phyloP scores from a whole-genome alignment of 1,139 yeast genomes.

The Kodamaea plutei region DNA sequence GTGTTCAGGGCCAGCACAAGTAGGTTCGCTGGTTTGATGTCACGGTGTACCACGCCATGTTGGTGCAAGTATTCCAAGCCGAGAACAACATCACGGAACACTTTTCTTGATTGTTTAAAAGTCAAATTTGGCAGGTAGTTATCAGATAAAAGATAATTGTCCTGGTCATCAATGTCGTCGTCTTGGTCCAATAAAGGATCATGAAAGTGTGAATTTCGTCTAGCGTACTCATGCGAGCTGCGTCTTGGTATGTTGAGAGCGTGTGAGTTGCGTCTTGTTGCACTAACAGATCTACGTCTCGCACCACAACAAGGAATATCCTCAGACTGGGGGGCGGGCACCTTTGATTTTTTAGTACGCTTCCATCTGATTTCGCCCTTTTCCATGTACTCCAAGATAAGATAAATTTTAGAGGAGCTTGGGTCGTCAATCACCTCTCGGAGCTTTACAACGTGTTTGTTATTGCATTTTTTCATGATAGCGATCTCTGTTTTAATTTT shows the following conservation, averaged over 20 bases:
- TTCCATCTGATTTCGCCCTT: conserved; percentile 95
- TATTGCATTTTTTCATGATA: conserved; percentile 89
- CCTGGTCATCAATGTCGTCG: conserved; percentile 16
- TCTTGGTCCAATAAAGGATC: conserved; percentile 2
- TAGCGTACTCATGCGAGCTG: conserved; percentile 2
- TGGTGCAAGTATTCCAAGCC: conserved; percentile 91
- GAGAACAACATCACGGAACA: conserved; percentile 79
- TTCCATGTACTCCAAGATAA: conserved; percentile 87
- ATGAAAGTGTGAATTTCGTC: too few relatives aligned
- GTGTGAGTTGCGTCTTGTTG: background rate
- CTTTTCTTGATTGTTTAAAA: conserved; percentile 61
- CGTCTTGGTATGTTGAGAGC: too few relatives aligned
- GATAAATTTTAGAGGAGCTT: conserved; percentile 77
- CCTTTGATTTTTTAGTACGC: conserved; percentile 16
- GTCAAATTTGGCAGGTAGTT: conserved; percentile 56
- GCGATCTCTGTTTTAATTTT: conserved; percentile 91
- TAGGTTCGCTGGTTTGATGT: conserved; percentile 94
- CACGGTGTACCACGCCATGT: conserved; percentile 94
- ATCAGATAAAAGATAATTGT: conserved; percentile 37
- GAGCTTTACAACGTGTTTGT: conserved; percentile 83
- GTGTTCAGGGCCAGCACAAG: conserved; percentile 66
- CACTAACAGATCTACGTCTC: conserved; percentile 4
- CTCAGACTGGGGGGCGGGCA: conserved; percentile 5
- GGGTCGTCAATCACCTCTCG: conserved; percentile 89
- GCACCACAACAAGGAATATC: conserved; percentile 40